A percentile compares a stretch with the other conserved stretches of the same genome.
Conservation (phyloP, 768 basidiomycete species). For the Mycena haematopus region DNA sequence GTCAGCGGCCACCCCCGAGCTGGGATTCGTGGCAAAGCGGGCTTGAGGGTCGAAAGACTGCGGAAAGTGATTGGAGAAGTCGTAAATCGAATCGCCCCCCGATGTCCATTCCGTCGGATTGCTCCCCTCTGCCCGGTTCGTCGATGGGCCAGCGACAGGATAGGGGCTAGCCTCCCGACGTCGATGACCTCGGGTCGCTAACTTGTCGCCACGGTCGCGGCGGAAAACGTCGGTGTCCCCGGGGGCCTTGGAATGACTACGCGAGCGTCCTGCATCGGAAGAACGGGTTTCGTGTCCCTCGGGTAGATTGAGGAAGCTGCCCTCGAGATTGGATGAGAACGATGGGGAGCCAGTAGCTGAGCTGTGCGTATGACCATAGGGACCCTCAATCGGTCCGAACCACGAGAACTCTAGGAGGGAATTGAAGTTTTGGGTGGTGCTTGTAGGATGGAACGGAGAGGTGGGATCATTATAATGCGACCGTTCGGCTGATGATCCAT, state of each 20-base stretch:
- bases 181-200: neutral
- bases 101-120: neutral
- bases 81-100: neutral
- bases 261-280: constrained; percentile 1
- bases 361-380: neutral
- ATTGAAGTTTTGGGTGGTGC: neutral
- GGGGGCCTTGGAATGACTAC: neutral
- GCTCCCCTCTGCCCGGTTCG: neutral
- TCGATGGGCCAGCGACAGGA: constrained; percentile 2
- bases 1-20: neutral
- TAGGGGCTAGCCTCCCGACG: constrained; percentile 2
- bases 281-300: neutral
- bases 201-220: neutral
- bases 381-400: neutral
- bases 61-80: neutral
- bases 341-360: neutral
- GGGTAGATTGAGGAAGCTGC: neutral
- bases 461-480: neutral
- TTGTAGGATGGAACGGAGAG: neutral
- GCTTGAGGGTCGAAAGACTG: neutral
- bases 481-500: neutral
- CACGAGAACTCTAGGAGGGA: neutral
- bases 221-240: neutral
- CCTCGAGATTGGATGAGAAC: neutral
- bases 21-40: neutral